Evolutionary conservation across 352 stramenopile species (phyloP), one percentile per base, ranked within the genome.

Genomic region (Globisporangium nagaii): DNA sequence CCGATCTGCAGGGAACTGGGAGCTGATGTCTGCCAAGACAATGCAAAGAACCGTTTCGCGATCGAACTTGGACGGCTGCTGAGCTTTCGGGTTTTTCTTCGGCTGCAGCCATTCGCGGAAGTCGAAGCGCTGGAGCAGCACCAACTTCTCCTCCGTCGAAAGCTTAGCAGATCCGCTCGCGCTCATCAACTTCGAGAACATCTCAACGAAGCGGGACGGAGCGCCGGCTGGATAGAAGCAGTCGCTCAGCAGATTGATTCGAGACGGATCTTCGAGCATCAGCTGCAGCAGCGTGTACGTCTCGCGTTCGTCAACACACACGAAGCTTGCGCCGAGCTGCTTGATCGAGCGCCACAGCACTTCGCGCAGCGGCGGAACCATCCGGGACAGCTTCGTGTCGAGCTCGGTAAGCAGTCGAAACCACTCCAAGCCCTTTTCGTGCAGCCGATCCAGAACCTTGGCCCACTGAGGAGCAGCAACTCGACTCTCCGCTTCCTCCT

Each of bases 101-200:
- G 71, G 73, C 40, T 71, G 67, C n/a, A 95, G 56, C 85, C 85
- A 95, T 37, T 60, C 55, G 12, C 71, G 66, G 39, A 95, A 85
- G 56, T 95, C 85, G 51, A 95, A 95, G 3, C 85, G 73, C 2
- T 69, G 66, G 0, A 95, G 60, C 37, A 95, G 42, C 28, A 77
- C 63, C 20, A 93, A 52, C 53, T 91, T 90, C 27, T 93, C 75
- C 54, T 89, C 75, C 30, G 51, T 79, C 0, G 81, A 83, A 0
- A 95, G 61, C 50, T 88, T 86, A 0, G 78, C 71, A 0, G 81
- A 80, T 22, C 70, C 70, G 31, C 74, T 91, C 7, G 73, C 56
- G 62, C 78, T 92, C 83, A 93, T 89, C 15, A 95, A 53, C 53
- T 79, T 95, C 0, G 83, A 86, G 59, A 95, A 95, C 79, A 93